Conservation (phyloP, 768 basidiomycete species). For the Lactifluus piperatus region DNA sequence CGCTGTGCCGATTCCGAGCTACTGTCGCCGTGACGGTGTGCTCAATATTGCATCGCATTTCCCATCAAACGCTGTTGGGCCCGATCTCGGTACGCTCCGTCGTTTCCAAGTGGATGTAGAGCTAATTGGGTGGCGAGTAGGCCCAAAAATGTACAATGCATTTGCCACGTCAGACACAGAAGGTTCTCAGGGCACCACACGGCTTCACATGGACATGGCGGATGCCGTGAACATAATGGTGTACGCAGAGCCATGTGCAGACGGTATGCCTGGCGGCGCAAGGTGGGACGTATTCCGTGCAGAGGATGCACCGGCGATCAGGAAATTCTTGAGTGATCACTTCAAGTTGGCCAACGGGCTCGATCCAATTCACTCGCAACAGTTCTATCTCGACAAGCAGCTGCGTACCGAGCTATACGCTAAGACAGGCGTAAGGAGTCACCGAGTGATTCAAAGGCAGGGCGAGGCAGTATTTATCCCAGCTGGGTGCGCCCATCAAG, state of each 20-base stretch:
- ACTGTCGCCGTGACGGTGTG: conserved; percentile 81
- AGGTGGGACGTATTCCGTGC: conserved; percentile 88
- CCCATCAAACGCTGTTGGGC: conserved; percentile 66
- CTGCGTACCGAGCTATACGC: conserved; percentile 59
- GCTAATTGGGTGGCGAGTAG: conserved; percentile 30
- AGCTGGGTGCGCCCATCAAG: conserved; percentile 88
- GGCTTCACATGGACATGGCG: conserved; percentile 91
- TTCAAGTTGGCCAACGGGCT: conserved; percentile 50
- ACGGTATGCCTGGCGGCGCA: conserved; percentile 61
- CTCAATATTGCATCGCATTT: conserved; percentile 87
- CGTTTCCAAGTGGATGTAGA: neutral
- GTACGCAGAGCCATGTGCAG: conserved; percentile 48
- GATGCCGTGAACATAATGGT: conserved; percentile 91
- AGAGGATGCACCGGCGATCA: conserved; percentile 66
- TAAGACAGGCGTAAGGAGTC: conserved; percentile 61
- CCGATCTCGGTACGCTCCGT: conserved; percentile 56
- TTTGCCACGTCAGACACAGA: conserved; percentile 57
- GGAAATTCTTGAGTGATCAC: conserved; percentile 64
- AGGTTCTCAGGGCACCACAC: conserved; percentile 77
- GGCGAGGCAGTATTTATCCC: conserved; percentile 95
- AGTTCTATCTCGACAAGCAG: conserved; percentile 69
- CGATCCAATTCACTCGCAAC: conserved; percentile 90
- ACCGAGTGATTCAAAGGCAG: conserved; percentile 80
- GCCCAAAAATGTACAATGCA: conserved; percentile 94
- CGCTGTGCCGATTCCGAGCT: conserved; percentile 81